Percentiles rank a stretch among this genome's conserved stretches.
These are phyloP conservation scores for Hortiboletus rubellus DNA, from an alignment of 1,284 basidiomycete species.

Conservation along the genomic window DNA sequence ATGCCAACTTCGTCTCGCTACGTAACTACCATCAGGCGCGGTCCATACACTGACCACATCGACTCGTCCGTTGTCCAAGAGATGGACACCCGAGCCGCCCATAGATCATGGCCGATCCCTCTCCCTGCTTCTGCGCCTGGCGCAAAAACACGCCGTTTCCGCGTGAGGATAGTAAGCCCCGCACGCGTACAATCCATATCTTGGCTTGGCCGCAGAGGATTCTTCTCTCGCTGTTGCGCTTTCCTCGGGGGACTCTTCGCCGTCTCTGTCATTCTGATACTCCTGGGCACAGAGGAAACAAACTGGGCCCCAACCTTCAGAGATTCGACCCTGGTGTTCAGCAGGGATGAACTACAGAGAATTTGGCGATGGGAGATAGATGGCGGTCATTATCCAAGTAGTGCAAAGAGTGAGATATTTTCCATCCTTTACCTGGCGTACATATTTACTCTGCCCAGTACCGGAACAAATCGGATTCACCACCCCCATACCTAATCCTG, in stretches of 20 bases:
- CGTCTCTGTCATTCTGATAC: conserved; percentile 54
- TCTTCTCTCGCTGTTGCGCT: conserved; percentile 47
- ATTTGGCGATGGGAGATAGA: conserved; percentile 92
- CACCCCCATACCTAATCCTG: conserved; percentile 61
- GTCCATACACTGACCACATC: conserved; percentile 40
- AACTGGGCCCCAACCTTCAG: conserved; percentile 65
- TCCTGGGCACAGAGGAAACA: conserved; percentile 52
- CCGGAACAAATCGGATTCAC: conserved; percentile 66
- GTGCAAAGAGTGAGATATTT: conserved; percentile 57
- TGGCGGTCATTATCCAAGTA: conserved; percentile 86
- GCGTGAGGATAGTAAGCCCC: conserved; percentile 58
- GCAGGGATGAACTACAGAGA: conserved; percentile 69
- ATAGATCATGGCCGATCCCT: conserved; percentile 50
- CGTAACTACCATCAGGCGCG: conserved; percentile 12
- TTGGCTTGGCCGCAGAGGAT: conserved; percentile 56
- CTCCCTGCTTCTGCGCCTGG: conserved; percentile 43
- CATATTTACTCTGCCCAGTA: conserved; percentile 44
- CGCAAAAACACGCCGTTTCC: conserved; percentile 47
- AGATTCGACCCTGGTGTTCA: conserved; percentile 73
- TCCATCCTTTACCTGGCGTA: neutral
- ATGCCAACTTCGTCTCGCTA: conserved; percentile 6
- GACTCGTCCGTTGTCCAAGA: conserved; percentile 60
- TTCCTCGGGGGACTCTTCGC: conserved; percentile 50
- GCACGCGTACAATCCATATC: conserved; percentile 46
- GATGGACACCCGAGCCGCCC: conserved; percentile 43